These are phyloP conservation scores for Rubroboletus pulcherrimus DNA, from an alignment of 768 basidiomycete species.

Conservation along the genomic window DNA sequence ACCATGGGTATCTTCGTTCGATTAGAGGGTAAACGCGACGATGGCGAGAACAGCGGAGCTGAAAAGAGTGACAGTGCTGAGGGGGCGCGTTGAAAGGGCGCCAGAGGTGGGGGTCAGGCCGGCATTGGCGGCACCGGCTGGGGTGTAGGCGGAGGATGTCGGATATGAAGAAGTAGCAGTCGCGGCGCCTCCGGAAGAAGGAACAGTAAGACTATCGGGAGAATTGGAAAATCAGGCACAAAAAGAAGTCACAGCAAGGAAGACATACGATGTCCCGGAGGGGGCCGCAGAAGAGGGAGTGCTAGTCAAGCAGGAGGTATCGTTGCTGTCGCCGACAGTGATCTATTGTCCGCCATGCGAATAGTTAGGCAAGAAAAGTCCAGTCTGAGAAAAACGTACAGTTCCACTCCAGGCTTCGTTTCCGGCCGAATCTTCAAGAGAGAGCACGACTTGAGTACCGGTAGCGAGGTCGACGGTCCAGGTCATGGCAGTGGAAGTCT, in stretches of 20 bases:
- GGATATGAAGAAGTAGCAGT: slow-evolving; percentile 5
- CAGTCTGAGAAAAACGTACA: slow-evolving; percentile 37
- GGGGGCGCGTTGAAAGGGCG: slow-evolving; percentile 22
- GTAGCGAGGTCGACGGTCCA: slow-evolving; percentile 43
- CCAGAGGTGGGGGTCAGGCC: slow-evolving; percentile 27
- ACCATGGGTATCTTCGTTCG: slow-evolving; percentile 4
- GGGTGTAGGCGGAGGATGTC: slow-evolving; percentile 11
- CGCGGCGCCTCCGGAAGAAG: background rate
- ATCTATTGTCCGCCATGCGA: slow-evolving; percentile 25
- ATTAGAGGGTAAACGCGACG: slow-evolving; percentile 24
- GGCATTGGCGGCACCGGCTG: slow-evolving; percentile 34
- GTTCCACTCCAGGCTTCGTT: slow-evolving; percentile 65
- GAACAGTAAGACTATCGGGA: background rate
- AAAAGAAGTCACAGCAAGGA: background rate
- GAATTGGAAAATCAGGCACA: slow-evolving; percentile 2
- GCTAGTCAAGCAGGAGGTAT: slow-evolving; percentile 36
- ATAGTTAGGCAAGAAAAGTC: background rate
- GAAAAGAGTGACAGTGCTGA: slow-evolving; percentile 22
- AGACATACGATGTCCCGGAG: slow-evolving; percentile 1
- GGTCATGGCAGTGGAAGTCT: slow-evolving; percentile 38
- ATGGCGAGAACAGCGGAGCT: slow-evolving; percentile 19
- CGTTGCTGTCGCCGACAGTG: slow-evolving; percentile 32
- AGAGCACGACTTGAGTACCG: slow-evolving; percentile 48
- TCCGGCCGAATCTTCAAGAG: slow-evolving; percentile 47
- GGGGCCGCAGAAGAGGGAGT: slow-evolving; percentile 7